Percentiles rank a stretch among this genome's conserved stretches.
Evolutionary conservation across 139 green algal species (phyloP).

Genomic region (Coelastrella sp.): DNA sequence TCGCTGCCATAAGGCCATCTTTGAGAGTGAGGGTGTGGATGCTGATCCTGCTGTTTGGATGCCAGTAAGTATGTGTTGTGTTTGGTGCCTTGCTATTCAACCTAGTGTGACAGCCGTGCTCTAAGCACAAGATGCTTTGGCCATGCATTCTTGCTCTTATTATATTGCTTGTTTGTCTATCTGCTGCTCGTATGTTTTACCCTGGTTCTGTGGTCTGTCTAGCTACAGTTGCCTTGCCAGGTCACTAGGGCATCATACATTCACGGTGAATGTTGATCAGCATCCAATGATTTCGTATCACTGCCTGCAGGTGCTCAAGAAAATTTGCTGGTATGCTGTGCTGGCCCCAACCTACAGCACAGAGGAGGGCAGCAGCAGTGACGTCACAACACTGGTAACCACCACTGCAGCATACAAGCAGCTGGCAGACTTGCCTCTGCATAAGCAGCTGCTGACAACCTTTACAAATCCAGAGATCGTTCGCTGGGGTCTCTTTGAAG

Average conservation of each 20-base stretch:
- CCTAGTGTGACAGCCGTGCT: background rate
- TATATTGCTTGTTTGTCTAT: too few species aligned
- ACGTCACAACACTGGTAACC: constrained; percentile 89
- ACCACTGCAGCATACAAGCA: constrained; percentile 60
- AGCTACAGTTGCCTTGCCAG: too few species aligned
- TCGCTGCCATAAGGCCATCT: constrained; percentile 78
- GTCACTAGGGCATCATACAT: too few species aligned
- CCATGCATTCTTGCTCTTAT: background rate
- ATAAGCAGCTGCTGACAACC: constrained; percentile 87
- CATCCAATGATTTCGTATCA: background rate
- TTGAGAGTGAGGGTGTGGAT: constrained; percentile 61
- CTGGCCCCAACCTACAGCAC: constrained; percentile 84
- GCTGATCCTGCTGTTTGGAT: constrained; percentile 67
- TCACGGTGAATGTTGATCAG: too few species aligned
- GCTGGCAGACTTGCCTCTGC: constrained; percentile 84
- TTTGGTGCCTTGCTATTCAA: too few species aligned
- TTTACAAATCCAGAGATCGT: constrained; percentile 88
- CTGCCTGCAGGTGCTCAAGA: constrained; percentile 75
- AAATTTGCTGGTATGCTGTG: constrained; percentile 89
- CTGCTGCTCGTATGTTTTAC: too few species aligned
- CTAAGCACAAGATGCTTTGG: background rate
- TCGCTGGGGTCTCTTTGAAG: constrained; percentile 81
- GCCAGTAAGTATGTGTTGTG: constrained; percentile 51
- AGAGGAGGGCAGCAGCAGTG: constrained; percentile 67
- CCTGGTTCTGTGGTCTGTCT: too few species aligned